Conservation (phyloP, 805 yeast genomes). For the Sugiyamaella mastotermitis region DNA sequence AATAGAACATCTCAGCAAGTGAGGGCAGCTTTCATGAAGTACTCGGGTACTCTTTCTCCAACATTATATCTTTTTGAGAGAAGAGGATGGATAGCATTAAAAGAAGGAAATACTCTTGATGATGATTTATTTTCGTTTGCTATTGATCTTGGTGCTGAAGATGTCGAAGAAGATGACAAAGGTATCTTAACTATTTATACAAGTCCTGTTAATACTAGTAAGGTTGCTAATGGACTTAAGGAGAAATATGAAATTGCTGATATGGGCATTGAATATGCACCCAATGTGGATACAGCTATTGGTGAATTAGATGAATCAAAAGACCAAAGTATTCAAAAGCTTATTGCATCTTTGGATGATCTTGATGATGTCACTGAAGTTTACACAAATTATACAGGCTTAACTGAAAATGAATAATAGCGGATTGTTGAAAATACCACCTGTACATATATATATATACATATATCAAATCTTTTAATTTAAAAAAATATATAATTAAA, state of each 20-base stretch:
- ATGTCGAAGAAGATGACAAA: slow-evolving; percentile 33
- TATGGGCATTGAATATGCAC: slow-evolving; percentile 61
- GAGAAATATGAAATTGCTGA: slow-evolving; percentile 55
- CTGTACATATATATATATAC: not conserved
- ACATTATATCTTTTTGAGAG: slow-evolving; percentile 71
- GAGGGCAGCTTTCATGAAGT: slow-evolving; percentile 64
- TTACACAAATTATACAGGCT: slow-evolving; percentile 51
- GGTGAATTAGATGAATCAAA: slow-evolving; percentile 36
- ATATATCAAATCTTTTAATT: slow-evolving; percentile 1
- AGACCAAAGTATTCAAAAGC: slow-evolving; percentile 47
- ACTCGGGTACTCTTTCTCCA: slow-evolving; percentile 65
- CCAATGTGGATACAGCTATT: slow-evolving; percentile 49
- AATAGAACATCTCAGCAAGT: slow-evolving; percentile 73
- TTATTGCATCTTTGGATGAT: slow-evolving; percentile 58
- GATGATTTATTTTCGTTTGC: slow-evolving; percentile 72
- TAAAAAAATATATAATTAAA: too few species aligned
- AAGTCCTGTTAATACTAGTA: slow-evolving; percentile 57
- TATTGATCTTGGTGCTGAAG: slow-evolving; percentile 70
- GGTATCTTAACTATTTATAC: slow-evolving; percentile 39
- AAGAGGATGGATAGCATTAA: slow-evolving; percentile 62
- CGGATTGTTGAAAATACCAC: not conserved
- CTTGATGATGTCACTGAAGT: slow-evolving; percentile 81
- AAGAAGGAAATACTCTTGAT: slow-evolving; percentile 42
- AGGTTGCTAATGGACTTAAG: slow-evolving; percentile 53
- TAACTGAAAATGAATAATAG: not conserved